phyloP scores from a whole-genome alignment of 768 basidiomycete genomes.

The Lentinus brumalis region DNA sequence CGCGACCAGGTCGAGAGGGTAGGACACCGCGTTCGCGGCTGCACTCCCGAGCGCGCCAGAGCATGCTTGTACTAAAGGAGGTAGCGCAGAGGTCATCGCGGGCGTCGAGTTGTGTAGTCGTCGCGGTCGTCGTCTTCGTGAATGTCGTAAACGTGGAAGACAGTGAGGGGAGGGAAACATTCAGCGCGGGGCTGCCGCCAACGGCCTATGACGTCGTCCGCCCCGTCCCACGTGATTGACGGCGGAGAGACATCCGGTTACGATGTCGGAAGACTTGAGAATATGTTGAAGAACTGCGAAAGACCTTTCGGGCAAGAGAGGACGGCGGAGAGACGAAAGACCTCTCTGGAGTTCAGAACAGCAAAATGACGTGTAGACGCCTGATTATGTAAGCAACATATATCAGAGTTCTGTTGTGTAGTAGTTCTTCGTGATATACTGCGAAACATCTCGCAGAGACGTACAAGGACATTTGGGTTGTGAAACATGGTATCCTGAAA shows the following conservation, averaged over 20 bases:
- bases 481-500: too few relatives aligned
- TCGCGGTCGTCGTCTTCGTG: background rate
- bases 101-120: background rate
- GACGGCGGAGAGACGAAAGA: too few relatives aligned
- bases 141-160: background rate
- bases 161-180: background rate
- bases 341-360: too few relatives aligned
- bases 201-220: background rate
- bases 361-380: too few relatives aligned
- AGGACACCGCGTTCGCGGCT: slow-evolving; percentile 52
- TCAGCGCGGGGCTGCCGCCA: background rate
- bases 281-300: too few relatives aligned
- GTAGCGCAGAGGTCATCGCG: slow-evolving; percentile 57
- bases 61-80: slow-evolving; percentile 60
- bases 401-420: too few relatives aligned
- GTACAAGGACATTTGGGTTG: too few relatives aligned
- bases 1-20: slow-evolving; percentile 61
- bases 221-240: background rate
- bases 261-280: too few relatives aligned
- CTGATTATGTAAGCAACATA: too few relatives aligned
- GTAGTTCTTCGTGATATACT: too few relatives aligned
- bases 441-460: too few relatives aligned
- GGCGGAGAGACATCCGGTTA: background rate
- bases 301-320: too few relatives aligned
- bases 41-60: slow-evolving; percentile 60